Percentiles rank a stretch among this genome's conserved stretches.
Evolutionary conservation across 2,329 filamentous ascomycete genomes (phyloP).

Genomic region (Blastomyces silverae): DNA sequence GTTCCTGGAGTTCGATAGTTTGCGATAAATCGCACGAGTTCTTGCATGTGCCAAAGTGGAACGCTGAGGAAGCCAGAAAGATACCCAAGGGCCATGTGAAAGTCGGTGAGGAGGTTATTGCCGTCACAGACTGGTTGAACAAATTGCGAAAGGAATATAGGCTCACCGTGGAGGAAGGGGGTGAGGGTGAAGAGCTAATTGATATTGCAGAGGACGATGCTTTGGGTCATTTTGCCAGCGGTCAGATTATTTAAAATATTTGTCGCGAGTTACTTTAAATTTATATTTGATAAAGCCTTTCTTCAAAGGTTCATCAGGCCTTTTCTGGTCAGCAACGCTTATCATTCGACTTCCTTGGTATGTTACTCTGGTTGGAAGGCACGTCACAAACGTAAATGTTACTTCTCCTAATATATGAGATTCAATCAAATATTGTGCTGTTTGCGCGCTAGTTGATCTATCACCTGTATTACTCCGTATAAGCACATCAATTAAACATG

Average conservation of each 20-base stretch:
- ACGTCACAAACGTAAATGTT: background rate
- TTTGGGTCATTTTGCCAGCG: background rate
- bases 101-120: conserved; percentile 23
- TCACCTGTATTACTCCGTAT: no score
- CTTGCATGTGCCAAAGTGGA: conserved; percentile 25
- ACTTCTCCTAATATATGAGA: background rate
- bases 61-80: conserved; percentile 19
- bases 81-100: conserved; percentile 24
- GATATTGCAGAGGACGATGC: background rate
- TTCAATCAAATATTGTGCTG: no score
- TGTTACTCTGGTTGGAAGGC: background rate
- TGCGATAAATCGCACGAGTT: conserved; percentile 26
- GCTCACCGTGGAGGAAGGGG: background rate
- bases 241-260: background rate
- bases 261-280: background rate
- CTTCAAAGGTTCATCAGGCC: no score
- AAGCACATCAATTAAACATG: no score
- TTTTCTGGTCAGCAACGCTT: no score
- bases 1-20: conserved; percentile 14
- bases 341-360: no score
- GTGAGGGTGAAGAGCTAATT: background rate
- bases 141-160: conserved; percentile 22
- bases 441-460: no score
- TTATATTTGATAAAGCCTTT: no score
- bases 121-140: conserved; percentile 24